Conservation (phyloP, 1,284 basidiomycete species). For the Trichosporon ovoides region DNA sequence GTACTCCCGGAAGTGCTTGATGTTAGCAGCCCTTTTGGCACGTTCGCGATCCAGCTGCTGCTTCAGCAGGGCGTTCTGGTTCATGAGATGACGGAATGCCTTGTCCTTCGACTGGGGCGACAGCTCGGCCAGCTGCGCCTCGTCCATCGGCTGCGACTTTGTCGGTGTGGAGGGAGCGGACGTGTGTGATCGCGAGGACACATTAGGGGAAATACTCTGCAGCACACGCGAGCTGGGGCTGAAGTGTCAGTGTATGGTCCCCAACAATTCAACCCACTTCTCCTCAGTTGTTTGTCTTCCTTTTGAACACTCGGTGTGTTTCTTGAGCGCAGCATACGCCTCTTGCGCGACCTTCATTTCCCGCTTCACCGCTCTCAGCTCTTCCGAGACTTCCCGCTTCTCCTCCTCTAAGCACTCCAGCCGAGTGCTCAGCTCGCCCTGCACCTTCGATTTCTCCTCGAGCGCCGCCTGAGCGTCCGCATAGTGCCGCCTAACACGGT, state of each 20-base stretch:
- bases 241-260: background rate
- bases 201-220: slow-evolving; percentile 22
- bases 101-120: background rate
- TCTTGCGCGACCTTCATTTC: background rate
- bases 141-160: background rate
- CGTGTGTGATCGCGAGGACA: background rate
- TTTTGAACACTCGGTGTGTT: background rate
- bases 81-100: slow-evolving; percentile 24
- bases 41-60: slow-evolving; percentile 24
- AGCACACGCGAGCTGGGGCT: slow-evolving; percentile 17
- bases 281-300: background rate
- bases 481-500: background rate
- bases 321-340: slow-evolving; percentile 5
- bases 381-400: background rate
- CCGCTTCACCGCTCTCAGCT: background rate
- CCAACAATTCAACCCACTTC: background rate
- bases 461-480: background rate
- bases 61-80: slow-evolving; percentile 26
- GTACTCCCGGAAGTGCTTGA: slow-evolving; percentile 35
- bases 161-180: slow-evolving; percentile 12
- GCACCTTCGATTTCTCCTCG: background rate
- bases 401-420: background rate
- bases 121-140: background rate
- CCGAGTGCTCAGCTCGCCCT: background rate
- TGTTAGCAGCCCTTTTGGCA: slow-evolving; percentile 21